Evolutionary conservation across 495 filamentous ascomycete genomes (phyloP).

Genomic region (Cetradonia linearis): DNA sequence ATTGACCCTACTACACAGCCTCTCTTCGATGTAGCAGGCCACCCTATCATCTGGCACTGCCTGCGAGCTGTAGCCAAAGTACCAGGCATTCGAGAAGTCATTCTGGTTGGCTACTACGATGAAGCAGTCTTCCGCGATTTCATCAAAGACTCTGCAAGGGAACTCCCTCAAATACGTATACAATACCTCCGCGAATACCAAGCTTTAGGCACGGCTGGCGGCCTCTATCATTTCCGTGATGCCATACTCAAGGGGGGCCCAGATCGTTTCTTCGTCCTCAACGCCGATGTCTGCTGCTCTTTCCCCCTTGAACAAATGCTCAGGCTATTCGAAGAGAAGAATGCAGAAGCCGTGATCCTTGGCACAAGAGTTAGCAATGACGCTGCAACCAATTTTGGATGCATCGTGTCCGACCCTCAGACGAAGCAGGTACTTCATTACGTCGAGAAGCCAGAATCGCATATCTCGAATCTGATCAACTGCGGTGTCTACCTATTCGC

Average conservation of each 20-base stretch:
- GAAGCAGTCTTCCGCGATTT: constrained; percentile 94
- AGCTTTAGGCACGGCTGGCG: constrained; percentile 88
- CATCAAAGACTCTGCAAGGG: constrained; percentile 77
- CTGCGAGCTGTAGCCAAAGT: constrained; percentile 87
- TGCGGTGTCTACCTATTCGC: constrained; percentile 97
- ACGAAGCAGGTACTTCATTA: constrained; percentile 97
- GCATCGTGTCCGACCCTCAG: constrained; percentile 91
- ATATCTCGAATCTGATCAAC: constrained; percentile 99
- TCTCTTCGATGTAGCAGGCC: constrained; percentile 95
- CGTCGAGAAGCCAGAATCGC: constrained; percentile 97
- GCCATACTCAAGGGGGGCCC: constrained; percentile 93
- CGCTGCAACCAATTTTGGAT: constrained; percentile 90
- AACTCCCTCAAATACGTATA: constrained; percentile 83
- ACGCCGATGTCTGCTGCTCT: constrained; percentile 98
- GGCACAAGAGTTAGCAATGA: constrained; percentile 89
- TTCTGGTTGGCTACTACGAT: constrained; percentile 98
- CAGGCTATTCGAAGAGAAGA: constrained; percentile 82
- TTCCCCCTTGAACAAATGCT: constrained; percentile 96
- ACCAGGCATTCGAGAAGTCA: constrained; percentile 86
- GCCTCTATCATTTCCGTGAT: constrained; percentile 99
- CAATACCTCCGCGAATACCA: constrained; percentile 98
- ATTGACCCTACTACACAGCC: constrained; percentile 47
- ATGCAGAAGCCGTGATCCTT: constrained; percentile 94
- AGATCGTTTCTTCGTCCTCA: constrained; percentile 92
- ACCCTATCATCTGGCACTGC: constrained; percentile 97